Evolutionary conservation across 768 basidiomycete species (phyloP), one percentile per base, ranked within the genome.

Genomic region (Bullera alba): DNA sequence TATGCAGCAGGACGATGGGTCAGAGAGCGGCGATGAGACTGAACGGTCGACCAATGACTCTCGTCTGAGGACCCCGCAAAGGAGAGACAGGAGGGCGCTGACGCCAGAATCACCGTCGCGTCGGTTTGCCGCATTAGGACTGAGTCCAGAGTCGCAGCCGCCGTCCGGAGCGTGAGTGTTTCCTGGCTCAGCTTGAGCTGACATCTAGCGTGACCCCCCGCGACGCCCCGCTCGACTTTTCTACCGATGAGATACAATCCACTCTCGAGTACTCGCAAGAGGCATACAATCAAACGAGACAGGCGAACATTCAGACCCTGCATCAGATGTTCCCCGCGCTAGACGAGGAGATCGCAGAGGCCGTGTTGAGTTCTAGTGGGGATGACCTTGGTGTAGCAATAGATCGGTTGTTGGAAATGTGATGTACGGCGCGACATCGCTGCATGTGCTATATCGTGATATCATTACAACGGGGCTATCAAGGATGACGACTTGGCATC

Each of bases 321-420:
- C 73, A 79, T 49, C 88, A 92, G 73, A 93, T 93, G 54, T 96
- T 96, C 78, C 91, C 91, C 1, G 71, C 70, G 8, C 76, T 86
- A 57, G 92, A 96, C 64, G 70, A 70, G 39, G 92, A 92, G 71
- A 81, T 95, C 27, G 79, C 89, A 35, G 86, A 90, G 52, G 84
- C 81, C 80, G 88, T 96, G 29, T 74, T 93, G 51, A 90, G 93
- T 67, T 88, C 87, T 38, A 89, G 89, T 61, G 81, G 80, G 6
- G 86, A 87, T 17, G 89, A 95, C 75, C 67, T 95, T 50, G 90
- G 89, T 35, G 81, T 80, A 78, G 91, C 87, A 66, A 91, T 93
- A 60, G 91, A 93, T 58, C 41, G 60, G 35, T 56, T 65, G 30
- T 49, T 68, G 50, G 66, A 65, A 29, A 67, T 67, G 65, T 67